phyloP scores from a whole-genome alignment of 2,329 filamentous ascomycete species.

The Aspergillus uvarum region DNA sequence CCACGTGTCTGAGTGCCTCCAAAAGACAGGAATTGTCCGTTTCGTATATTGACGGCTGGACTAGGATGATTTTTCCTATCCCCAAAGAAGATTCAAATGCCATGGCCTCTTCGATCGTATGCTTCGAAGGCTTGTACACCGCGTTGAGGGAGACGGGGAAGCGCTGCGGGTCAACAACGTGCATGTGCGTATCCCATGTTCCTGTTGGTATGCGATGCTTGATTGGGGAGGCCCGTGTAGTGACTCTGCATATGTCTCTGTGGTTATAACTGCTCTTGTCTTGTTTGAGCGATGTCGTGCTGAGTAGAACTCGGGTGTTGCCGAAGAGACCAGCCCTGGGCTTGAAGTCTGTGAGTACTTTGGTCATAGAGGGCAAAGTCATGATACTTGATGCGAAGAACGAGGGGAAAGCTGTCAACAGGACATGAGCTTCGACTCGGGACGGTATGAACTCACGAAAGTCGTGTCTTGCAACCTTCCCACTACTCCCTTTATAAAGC shows the following conservation, averaged over 20 bases:
- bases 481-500: conserved; percentile 13
- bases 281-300: neutral
- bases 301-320: conserved; percentile 4
- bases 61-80: conserved; percentile 57
- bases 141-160: conserved; percentile 53
- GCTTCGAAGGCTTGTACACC: conserved; percentile 52
- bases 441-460: conserved; percentile 13
- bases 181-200: conserved; percentile 65
- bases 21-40: conserved; percentile 61
- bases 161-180: conserved; percentile 55
- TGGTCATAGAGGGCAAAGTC: conserved; percentile 8
- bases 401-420: neutral
- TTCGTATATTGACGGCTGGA: conserved; percentile 63
- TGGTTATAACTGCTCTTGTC: neutral
- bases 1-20: conserved; percentile 53
- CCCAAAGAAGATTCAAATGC: conserved; percentile 53
- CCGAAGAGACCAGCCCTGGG: conserved; percentile 18
- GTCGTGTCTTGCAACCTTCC: neutral
- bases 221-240: conserved; percentile 11
- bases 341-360: conserved; percentile 29
- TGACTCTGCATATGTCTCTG: neutral
- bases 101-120: conserved; percentile 54
- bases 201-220: conserved; percentile 30
- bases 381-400: neutral
- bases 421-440: neutral